phyloP scores from a whole-genome alignment of 805 yeast species.

The Saitoella complicata region DNA sequence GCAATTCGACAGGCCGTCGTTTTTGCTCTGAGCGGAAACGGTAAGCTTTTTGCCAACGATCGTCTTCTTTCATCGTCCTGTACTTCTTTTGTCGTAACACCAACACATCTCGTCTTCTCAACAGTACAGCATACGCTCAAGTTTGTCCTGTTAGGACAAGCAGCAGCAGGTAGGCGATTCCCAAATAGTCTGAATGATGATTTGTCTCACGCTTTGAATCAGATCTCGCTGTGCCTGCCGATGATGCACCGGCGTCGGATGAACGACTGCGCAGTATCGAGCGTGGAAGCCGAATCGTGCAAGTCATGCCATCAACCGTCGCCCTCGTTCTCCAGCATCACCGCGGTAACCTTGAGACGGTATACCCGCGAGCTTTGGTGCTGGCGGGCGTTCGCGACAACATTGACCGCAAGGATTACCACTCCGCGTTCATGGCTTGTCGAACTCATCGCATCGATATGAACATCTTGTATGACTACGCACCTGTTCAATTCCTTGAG shows the following conservation, averaged over 20 bases:
- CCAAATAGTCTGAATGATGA: too few relatives aligned
- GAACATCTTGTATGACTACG: slow-evolving; percentile 78
- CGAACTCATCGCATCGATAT: slow-evolving; percentile 82
- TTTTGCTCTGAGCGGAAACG: slow-evolving; percentile 62
- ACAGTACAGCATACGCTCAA: slow-evolving; percentile 75
- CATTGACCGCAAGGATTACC: slow-evolving; percentile 42
- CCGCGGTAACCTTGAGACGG: slow-evolving; percentile 89
- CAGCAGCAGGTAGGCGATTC: too few relatives aligned
- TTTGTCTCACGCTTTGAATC: slow-evolving; percentile 8
- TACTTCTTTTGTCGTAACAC: slow-evolving; percentile 64
- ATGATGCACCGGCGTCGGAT: slow-evolving; percentile 27
- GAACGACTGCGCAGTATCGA: slow-evolving; percentile 83
- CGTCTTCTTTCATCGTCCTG: slow-evolving; percentile 52
- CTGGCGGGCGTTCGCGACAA: slow-evolving; percentile 61
- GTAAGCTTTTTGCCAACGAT: slow-evolving; percentile 53
- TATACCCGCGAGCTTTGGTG: slow-evolving; percentile 84
- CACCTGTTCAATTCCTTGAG: slow-evolving; percentile 47
- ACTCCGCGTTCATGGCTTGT: slow-evolving; percentile 66
- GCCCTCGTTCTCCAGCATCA: slow-evolving; percentile 84
- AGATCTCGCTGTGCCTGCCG: slow-evolving; percentile 21
- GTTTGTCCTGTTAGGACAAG: slow-evolving; percentile 46
- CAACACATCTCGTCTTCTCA: slow-evolving; percentile 59
- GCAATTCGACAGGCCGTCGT: slow-evolving; percentile 37
- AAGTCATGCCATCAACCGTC: slow-evolving; percentile 66
- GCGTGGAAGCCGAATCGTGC: slow-evolving; percentile 73